Evolutionary conservation across 1,284 basidiomycete genomes (phyloP).

Genomic region (Rugosomyces carneus): DNA sequence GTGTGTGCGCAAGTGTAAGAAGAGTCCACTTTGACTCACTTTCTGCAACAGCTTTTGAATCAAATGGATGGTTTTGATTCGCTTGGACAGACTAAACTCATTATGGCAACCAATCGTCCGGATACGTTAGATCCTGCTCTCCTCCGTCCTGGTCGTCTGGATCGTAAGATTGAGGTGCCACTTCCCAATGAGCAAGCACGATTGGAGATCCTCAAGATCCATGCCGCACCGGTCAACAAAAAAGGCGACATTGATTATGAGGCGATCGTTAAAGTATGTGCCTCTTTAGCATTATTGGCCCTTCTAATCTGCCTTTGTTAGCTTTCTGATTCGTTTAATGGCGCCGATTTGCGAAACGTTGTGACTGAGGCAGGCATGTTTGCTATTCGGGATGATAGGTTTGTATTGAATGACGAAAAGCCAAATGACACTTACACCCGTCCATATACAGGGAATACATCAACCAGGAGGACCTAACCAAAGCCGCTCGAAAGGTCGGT

Average conservation of each 20-base stretch:
- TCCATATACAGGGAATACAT: slow-evolving; percentile 66
- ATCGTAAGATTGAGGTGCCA: slow-evolving; percentile 98
- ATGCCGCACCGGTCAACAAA: slow-evolving; percentile 93
- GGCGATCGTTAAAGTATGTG: slow-evolving; percentile 85
- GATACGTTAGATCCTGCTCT: slow-evolving; percentile 98
- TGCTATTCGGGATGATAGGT: slow-evolving; percentile 94
- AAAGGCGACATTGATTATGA: slow-evolving; percentile 94
- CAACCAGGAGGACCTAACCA: slow-evolving; percentile 93
- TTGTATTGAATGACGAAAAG: slow-evolving; percentile 18
- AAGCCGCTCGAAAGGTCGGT: slow-evolving; percentile 94
- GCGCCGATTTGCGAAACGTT: slow-evolving; percentile 94
- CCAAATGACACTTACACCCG: neutral
- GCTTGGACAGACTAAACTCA: slow-evolving; percentile 92
- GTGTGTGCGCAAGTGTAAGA: slow-evolving; percentile 30
- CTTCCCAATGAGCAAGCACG: slow-evolving; percentile 96
- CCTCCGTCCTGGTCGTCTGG: slow-evolving; percentile 91
- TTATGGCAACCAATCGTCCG: slow-evolving; percentile 97
- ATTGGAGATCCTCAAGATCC: slow-evolving; percentile 97
- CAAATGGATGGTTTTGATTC: slow-evolving; percentile 99
- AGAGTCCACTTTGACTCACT: neutral
- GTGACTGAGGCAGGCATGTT: slow-evolving; percentile 99
- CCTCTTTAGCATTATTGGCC: neutral
- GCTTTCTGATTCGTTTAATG: slow-evolving; percentile 92
- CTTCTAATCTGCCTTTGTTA: slow-evolving; percentile 21
- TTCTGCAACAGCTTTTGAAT: slow-evolving; percentile 73